A percentile compares a stretch with the other conserved stretches of the same genome.
Conservation (phyloP, 2,329 filamentous ascomycete species). For the Didymella pinodella region DNA sequence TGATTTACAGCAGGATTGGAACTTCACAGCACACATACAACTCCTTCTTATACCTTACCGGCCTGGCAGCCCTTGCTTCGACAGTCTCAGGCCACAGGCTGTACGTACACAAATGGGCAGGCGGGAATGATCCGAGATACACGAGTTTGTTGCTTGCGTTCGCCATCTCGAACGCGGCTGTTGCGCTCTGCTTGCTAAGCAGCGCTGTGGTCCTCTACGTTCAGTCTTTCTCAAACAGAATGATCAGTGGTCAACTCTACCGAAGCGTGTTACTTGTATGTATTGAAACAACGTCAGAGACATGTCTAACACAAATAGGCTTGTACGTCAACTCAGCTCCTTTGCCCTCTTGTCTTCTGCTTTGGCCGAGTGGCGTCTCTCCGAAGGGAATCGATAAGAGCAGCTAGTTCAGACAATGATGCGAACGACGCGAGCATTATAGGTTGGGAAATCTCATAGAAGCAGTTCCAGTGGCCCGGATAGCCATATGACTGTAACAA, state of each 20-base stretch:
- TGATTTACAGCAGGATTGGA: not conserved
- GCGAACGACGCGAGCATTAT: not conserved
- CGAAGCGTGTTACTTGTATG: constrained; percentile 5
- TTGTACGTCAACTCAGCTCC: constrained; percentile 2
- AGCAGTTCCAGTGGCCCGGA: not conserved
- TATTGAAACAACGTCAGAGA: not conserved
- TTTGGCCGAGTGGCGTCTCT: constrained; percentile 2
- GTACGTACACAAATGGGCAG: constrained; percentile 5
- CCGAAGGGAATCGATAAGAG: constrained; percentile 2
- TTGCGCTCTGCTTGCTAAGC: not conserved
- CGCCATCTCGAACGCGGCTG: constrained; percentile 2
- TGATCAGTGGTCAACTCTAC: not conserved
- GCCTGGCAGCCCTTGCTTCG: not conserved
- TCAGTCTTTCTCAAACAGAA: constrained; percentile 1
- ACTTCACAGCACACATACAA: not conserved
- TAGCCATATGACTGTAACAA: too few species aligned
- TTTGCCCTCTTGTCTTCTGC: constrained; percentile 5
- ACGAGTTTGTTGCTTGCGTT: constrained; percentile 3
- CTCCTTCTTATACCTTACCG: constrained; percentile 5
- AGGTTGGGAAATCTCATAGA: not conserved
- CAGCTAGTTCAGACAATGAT: not conserved
- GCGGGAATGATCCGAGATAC: constrained; percentile 1
- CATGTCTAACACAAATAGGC: constrained; percentile 1
- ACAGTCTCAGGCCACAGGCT: constrained; percentile 1
- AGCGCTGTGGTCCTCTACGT: not conserved